Evolutionary conservation across 768 basidiomycete genomes (phyloP).

Genomic region (Clavulina sp.): DNA sequence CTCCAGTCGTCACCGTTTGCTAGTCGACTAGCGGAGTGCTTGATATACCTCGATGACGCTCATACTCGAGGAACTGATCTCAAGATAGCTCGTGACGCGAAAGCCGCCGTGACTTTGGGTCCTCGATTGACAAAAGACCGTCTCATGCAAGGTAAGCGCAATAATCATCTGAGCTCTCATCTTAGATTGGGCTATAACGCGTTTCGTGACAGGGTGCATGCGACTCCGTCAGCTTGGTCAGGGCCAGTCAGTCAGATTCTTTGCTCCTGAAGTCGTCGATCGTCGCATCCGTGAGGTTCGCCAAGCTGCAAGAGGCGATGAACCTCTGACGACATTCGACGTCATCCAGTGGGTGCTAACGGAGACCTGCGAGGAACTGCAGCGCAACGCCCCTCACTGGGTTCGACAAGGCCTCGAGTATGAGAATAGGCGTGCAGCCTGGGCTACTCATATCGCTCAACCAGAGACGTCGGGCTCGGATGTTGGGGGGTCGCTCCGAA

Average conservation of each 20-base stretch:
- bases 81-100: neutral
- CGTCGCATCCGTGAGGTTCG: conserved; percentile 15
- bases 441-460: too few species aligned
- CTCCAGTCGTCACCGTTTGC: conserved; percentile 3
- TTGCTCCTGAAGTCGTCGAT: conserved; percentile 28
- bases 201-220: conserved; percentile 28
- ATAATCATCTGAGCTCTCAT: neutral
- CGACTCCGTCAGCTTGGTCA: conserved; percentile 33
- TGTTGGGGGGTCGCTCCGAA: too few species aligned
- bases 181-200: neutral
- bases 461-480: too few species aligned
- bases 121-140: conserved; percentile 28
- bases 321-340: conserved; percentile 15
- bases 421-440: neutral
- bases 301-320: neutral
- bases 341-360: conserved; percentile 15
- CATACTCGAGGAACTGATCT: conserved; percentile 5
- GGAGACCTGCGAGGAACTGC: neutral
- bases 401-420: neutral
- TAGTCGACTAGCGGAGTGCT: neutral
- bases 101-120: conserved; percentile 4
- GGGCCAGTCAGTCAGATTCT: conserved; percentile 32
- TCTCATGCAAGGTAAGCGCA: conserved; percentile 30
- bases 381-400: neutral
- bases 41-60: conserved; percentile 5